Evolutionary conservation across 2,329 filamentous ascomycete species (phyloP), one percentile per base, ranked within the genome.

Genomic region (Juglanconis oblonga): DNA sequence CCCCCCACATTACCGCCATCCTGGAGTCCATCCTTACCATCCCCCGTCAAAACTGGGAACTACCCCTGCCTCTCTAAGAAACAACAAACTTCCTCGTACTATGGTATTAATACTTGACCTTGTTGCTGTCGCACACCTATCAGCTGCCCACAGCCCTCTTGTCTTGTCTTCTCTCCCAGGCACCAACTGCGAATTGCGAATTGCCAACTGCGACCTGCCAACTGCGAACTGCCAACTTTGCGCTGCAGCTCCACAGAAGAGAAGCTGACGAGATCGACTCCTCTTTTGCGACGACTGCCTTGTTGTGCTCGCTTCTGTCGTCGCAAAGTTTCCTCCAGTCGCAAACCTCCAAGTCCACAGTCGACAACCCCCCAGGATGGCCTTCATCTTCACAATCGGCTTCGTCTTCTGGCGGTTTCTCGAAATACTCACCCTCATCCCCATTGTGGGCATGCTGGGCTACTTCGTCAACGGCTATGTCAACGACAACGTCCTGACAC

Each of bases 401-500:
- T 88, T 88, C 74, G 78, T 84, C 72, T 82, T 81, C 67, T 86
- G 82, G 77, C 83, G 86, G 67, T 79, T 87, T 67, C 68, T 80
- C 67, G 79, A 88, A 73, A 87, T 88, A 71, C 57, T 87, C 66
- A 87, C 85, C 48, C 67, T 88, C 75, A 86, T 88, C 78, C 85
- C 85, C 48, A 81, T 77, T 31, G 80, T 89, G 72, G 86, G 86
- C 74, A 87, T 89, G 82, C 81, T 88, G 56, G 80, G 83, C 67
- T 88, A 81, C 77, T 88, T 89, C 70, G 82, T 89, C 65, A 73
- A 87, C 72, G 78, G 79, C 65, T 88, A 84, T 73, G 79, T 82
- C 67, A 70, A 74, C 56, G 68, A 72, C 67, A 87, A 88, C 73
- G 70, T 77, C 62, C 76, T 88, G 55, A 86, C 86, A 0, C 87